Evolutionary conservation across 2,329 filamentous ascomycete genomes (phyloP).

Genomic region (Pestalotiopsis fici): DNA sequence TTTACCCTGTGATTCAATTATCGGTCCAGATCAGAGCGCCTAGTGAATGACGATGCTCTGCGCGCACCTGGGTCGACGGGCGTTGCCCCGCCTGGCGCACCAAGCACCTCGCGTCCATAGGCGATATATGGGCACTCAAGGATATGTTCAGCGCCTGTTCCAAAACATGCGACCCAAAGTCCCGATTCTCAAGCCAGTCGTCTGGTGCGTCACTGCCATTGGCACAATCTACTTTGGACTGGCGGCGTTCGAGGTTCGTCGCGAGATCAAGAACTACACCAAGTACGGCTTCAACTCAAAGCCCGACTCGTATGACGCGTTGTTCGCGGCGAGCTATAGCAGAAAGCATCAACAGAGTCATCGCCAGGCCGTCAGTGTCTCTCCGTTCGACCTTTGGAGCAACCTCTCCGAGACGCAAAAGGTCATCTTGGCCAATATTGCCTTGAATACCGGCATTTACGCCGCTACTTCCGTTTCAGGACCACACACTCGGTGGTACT

Average conservation of each 20-base stretch:
- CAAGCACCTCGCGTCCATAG: not conserved
- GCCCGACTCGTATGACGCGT: conserved; percentile 9
- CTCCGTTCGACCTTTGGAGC: not conserved
- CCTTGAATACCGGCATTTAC: conserved; percentile 14
- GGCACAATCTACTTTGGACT: conserved; percentile 24
- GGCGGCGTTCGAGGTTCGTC: conserved; percentile 25
- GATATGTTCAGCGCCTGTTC: not conserved
- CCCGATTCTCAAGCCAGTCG: conserved; percentile 19
- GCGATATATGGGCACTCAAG: not conserved
- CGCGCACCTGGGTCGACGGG: not conserved
- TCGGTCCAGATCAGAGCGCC: not conserved
- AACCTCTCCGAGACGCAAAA: conserved; percentile 6
- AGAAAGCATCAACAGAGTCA: not conserved
- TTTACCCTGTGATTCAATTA: not conserved
- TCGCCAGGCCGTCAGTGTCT: not conserved
- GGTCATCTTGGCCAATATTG: conserved; percentile 14
- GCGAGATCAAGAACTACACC: conserved; percentile 14
- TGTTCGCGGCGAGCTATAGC: not conserved
- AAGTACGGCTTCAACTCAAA: not conserved
- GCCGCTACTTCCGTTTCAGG: not conserved
- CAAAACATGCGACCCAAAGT: conserved; percentile 12
- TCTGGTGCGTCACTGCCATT: conserved; percentile 23
- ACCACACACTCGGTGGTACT: not conserved
- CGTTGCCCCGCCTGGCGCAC: not conserved
- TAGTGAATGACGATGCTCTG: not conserved